Percentiles rank a stretch among this genome's conserved stretches.
These are phyloP conservation scores for Apiospora malaysiana DNA, from an alignment of 2,329 filamentous ascomycete genomes.

Conservation along the genomic window DNA sequence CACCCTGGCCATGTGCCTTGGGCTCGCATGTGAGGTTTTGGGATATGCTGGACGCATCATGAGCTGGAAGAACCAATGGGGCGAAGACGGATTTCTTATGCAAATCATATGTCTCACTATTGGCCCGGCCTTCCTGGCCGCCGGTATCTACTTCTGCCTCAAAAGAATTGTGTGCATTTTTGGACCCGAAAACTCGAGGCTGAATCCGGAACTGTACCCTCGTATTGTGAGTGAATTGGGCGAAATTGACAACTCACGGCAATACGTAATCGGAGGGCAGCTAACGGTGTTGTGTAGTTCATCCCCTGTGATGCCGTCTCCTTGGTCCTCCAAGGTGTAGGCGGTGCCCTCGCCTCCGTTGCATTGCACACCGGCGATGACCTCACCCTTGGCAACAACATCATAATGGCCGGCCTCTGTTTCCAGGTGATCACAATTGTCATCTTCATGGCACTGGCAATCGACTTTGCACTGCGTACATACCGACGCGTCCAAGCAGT, in stretches of 20 bases:
- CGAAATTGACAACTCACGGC: not conserved
- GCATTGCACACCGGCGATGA: slow-evolving; percentile 45
- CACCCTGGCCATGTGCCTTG: slow-evolving; percentile 57
- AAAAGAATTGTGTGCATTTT: slow-evolving; percentile 54
- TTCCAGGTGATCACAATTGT: slow-evolving; percentile 65
- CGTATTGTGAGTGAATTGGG: slow-evolving; percentile 47
- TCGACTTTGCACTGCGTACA: slow-evolving; percentile 57
- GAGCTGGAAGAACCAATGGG: slow-evolving; percentile 59
- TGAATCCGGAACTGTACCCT: slow-evolving; percentile 54
- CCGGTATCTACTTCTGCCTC: slow-evolving; percentile 68
- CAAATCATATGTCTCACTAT: slow-evolving; percentile 69
- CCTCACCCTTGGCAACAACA: slow-evolving; percentile 56
- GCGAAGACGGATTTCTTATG: slow-evolving; percentile 54
- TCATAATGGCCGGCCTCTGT: slow-evolving; percentile 69
- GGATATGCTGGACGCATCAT: slow-evolving; percentile 65
- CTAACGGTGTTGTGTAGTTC: slow-evolving; percentile 48
- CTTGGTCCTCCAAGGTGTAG: slow-evolving; percentile 64
- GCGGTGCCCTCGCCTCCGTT: slow-evolving; percentile 60
- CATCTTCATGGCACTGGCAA: slow-evolving; percentile 56
- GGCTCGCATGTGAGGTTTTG: slow-evolving; percentile 60
- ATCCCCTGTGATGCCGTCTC: slow-evolving; percentile 68
- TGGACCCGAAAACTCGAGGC: slow-evolving; percentile 54
- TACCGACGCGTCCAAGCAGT: slow-evolving; percentile 39
- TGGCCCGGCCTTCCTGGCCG: slow-evolving; percentile 68
- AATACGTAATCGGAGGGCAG: not conserved